phyloP scores from a whole-genome alignment of 257 asterid species.

The Apocynum venetum region DNA sequence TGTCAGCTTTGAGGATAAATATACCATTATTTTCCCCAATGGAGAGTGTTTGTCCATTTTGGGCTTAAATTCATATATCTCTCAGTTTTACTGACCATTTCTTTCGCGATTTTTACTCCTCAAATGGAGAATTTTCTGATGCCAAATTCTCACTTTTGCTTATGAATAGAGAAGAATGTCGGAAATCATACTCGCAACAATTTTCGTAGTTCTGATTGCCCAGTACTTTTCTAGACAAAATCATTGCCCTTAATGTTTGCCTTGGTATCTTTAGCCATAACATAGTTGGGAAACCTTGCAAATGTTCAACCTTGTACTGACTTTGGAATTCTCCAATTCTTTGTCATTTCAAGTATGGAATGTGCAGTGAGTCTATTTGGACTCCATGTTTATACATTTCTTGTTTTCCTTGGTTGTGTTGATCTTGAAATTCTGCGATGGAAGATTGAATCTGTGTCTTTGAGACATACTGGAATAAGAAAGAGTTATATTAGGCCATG shows the following conservation, averaged over 20 bases:
- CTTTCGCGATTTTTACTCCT: background rate
- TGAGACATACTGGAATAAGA: constrained; percentile 2
- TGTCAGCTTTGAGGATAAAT: background rate
- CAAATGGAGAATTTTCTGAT: background rate
- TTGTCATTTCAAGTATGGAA: constrained; percentile 15
- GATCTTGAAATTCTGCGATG: constrained; percentile 2
- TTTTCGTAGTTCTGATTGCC: constrained; percentile 3
- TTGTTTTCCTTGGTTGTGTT: background rate
- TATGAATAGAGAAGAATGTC: constrained; percentile 5
- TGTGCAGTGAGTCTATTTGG: constrained; percentile 21
- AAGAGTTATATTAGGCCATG: too few species aligned
- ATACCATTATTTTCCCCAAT: background rate
- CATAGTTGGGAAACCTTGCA: constrained; percentile 24
- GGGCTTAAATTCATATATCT: background rate
- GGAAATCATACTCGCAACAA: constrained; percentile 8
- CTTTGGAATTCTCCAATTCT: constrained; percentile 20
- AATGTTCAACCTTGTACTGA: constrained; percentile 19
- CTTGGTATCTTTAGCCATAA: constrained; percentile 12
- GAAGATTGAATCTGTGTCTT: constrained; percentile 10
- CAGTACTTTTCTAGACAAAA: constrained; percentile 15
- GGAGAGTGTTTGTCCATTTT: background rate
- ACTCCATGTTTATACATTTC: constrained; percentile 7
- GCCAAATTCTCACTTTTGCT: background rate
- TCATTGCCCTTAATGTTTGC: constrained; percentile 1
- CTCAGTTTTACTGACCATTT: background rate